Evolutionary conservation across 2,329 filamentous ascomycete genomes (phyloP), one percentile per base, ranked within the genome.

Genomic region (Colletotrichum lini): DNA sequence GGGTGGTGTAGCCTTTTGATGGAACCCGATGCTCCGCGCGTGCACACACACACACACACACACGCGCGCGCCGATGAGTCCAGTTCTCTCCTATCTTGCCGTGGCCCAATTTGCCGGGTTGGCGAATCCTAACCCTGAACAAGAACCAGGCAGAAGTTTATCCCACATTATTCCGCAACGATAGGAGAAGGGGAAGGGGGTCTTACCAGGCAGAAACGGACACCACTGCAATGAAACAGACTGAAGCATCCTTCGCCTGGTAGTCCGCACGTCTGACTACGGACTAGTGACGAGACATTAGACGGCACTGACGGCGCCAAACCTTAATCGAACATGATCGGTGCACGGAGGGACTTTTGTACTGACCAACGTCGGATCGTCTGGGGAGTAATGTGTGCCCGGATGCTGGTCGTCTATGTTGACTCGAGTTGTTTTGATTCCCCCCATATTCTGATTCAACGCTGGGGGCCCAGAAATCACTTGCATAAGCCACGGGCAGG

Each of bases 301-400:
- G 65, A 58, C 47, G 65, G 58, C 65, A 63, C 42, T 13, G 63
- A 67, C 68, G 45, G 45, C 65, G 65, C 58, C 68, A 68, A 71
- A 71, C 68, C 60, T 71, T 68, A 71, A 68, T 68, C 68, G 38
- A 71, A 68, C 68, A 63, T 68, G 53, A 53, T 40, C 65, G 30
- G 58, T 54, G 53, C n/a, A 40, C 26, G 15, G 47, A 52, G 68
- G 64, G 21, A 59, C 52, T 68, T 68, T 71, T 68, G 68, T 45
- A 57, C 45, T 60, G 52, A 52, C 49, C 42, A 42, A 44, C 53
- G 56, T 35, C 21, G n/a, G 47, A 23, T 49, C 49, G 56, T 23
- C 23, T 50, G 49, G 50, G 45, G 44, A 56, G 15, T 6, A 30
- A 21, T 52, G n/a, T 26, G 40, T 30, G 57, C 52, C 44, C 21